phyloP scores from a whole-genome alignment of 2,329 filamentous ascomycete genomes.

The Leptographium flavum region DNA sequence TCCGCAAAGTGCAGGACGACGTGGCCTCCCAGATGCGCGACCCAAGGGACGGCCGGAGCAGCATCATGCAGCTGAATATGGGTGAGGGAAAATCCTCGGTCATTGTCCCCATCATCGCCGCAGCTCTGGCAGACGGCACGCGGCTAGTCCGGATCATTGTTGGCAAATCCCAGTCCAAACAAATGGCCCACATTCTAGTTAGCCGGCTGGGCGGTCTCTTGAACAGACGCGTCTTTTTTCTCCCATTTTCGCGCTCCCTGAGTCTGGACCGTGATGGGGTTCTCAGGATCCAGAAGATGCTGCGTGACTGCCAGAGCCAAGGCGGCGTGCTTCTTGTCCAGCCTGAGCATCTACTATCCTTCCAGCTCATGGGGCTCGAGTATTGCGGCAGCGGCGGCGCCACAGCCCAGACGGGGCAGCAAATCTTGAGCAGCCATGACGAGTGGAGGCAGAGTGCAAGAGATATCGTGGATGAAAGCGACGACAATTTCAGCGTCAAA shows the following conservation, averaged over 20 bases:
- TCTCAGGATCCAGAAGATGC: constrained; percentile 21
- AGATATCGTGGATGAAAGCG: constrained; percentile 51
- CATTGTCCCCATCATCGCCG: constrained; percentile 50
- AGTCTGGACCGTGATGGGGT: constrained; percentile 19
- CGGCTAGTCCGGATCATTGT: constrained; percentile 44
- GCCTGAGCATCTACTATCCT: constrained; percentile 49
- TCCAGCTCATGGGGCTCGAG: constrained; percentile 48
- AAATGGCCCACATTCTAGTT: constrained; percentile 44
- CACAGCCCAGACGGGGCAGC: constrained; percentile 5
- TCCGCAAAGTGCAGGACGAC: constrained; percentile 42
- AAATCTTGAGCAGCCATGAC: constrained; percentile 15
- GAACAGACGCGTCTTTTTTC: constrained; percentile 35
- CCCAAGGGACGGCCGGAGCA: constrained; percentile 25
- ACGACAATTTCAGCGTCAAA: constrained; percentile 45
- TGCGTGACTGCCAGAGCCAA: constrained; percentile 27
- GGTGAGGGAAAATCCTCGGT: constrained; percentile 57
- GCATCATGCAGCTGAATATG: constrained; percentile 56
- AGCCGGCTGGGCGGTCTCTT: constrained; percentile 41
- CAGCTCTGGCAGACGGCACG: constrained; percentile 33
- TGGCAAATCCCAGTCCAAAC: constrained; percentile 42
- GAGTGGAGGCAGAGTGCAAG: constrained; percentile 20
- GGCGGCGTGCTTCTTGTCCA: constrained; percentile 46
- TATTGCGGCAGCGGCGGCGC: constrained; percentile 8
- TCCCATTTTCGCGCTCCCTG: constrained; percentile 44
- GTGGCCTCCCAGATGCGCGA: constrained; percentile 43